Evolutionary conservation across 2,329 filamentous ascomycete genomes (phyloP), one percentile per base, ranked within the genome.

Genomic region (Geoglossum cookeanum): DNA sequence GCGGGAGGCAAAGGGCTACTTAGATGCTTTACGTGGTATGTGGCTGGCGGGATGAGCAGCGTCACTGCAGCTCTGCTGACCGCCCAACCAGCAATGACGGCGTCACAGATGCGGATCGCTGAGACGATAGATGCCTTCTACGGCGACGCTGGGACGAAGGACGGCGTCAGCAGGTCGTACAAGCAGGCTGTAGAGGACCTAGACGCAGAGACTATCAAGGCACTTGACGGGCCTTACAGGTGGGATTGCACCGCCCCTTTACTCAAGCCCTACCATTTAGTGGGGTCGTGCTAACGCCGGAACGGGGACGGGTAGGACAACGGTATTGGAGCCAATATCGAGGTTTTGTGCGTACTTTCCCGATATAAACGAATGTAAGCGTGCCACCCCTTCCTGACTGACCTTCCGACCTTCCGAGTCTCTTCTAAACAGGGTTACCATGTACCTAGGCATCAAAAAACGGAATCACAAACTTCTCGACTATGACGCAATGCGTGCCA

Each of bases 51-150:
- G 3, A 22, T 29, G 47, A 35, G 55, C 54, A 15, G 45, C 57
- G 57, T n/a, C n/a, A 8, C n/a, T 53, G 7, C 17, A 5, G 15
- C 17, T 37, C 6, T 53, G n/a, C 27, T 37, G 5, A 49, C 29
- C 30, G 30, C 56, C 27, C 29, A n/a, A 37, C 33, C 63, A 89
- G 91, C 92, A 63, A 98, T 98, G 92, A 98, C 92, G 15, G 91
- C 92, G 56, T 96, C 90, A 57, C 92, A 98, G 73, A 97, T 98
- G 91, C 85, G 91, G 67, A 97, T 98, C 70, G 92, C 92, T 62
- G 92, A 98, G 71, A 98, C 92, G 22, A 98, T 98, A 71, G 92
- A 98, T 72, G 92, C 92, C 45, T 98, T 98, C 71, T 98, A 98
- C 73, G 92, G 92, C 58, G 92, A 98, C 68, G 84, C 90, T 0